Evolutionary conservation across 106 monocot species (phyloP).

Genomic region (Xerophyta viscosa): DNA sequence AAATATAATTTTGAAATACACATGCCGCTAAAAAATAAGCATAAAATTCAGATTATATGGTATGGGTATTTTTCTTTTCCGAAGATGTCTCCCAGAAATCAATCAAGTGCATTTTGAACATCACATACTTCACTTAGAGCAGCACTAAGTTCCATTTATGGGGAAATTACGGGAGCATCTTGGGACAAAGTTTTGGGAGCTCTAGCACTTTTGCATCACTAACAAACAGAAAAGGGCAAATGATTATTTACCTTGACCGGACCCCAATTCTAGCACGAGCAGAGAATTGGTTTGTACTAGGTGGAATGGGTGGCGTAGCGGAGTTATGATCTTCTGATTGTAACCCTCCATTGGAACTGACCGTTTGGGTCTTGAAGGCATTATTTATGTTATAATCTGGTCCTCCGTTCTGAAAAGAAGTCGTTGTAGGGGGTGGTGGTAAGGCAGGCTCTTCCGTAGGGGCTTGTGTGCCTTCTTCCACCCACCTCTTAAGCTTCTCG

Average conservation of each 20-base stretch:
- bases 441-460: constrained; percentile 53
- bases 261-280: constrained; percentile 72
- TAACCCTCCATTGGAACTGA: constrained; percentile 21
- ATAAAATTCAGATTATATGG: no score
- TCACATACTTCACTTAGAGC: no score
- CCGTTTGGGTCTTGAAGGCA: constrained; percentile 23
- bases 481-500: constrained; percentile 96
- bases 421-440: constrained; percentile 64
- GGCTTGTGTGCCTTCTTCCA: constrained; percentile 78
- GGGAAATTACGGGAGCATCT: no score
- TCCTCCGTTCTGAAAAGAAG: constrained; percentile 46
- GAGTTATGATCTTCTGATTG: constrained; percentile 38
- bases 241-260: constrained; percentile 51
- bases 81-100: no score
- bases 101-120: no score
- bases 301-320: constrained; percentile 78
- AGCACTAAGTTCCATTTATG: no score
- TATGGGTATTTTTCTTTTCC: no score
- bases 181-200: no score
- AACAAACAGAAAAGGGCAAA: neutral
- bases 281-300: constrained; percentile 79
- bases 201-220: no score
- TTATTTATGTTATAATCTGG: constrained; percentile 43
- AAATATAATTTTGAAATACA: no score
- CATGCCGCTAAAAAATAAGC: no score